Conservation (phyloP, 768 basidiomycete species). For the Lentinula edodes region DNA sequence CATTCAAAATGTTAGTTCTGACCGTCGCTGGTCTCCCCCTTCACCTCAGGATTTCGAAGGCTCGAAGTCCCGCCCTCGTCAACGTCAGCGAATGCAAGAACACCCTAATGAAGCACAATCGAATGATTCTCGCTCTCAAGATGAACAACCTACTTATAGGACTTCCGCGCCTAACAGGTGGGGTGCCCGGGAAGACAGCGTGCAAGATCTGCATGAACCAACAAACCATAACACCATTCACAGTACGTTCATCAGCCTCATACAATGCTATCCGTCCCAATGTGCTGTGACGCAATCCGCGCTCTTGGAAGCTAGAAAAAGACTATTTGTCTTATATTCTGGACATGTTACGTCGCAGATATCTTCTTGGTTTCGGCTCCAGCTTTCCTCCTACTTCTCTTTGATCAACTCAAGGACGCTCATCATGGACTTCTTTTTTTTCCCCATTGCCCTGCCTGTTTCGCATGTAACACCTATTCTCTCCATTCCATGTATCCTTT, state of each 20-base stretch:
- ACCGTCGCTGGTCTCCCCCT: slow-evolving; percentile 6
- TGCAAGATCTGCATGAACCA: background rate
- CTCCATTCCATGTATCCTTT: slow-evolving; percentile 23
- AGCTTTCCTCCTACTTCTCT: slow-evolving; percentile 23
- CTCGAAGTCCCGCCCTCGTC: background rate
- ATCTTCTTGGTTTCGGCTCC: slow-evolving; percentile 10
- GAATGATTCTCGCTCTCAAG: background rate
- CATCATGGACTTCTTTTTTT: slow-evolving; percentile 32
- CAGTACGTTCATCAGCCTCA: slow-evolving; percentile 8
- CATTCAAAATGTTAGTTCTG: background rate
- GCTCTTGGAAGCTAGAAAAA: background rate
- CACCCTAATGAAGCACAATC: background rate
- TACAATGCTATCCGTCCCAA: background rate
- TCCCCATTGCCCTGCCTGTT: slow-evolving; percentile 28
- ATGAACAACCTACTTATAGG: background rate
- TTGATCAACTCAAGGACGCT: slow-evolving; percentile 33
- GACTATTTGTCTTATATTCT: background rate
- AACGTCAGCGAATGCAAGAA: slow-evolving; percentile 6
- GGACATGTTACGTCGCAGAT: background rate
- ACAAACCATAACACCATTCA: background rate
- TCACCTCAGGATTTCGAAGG: background rate
- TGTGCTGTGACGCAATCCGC: background rate
- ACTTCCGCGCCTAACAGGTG: background rate
- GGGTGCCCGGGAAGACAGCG: background rate
- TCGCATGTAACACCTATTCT: slow-evolving; percentile 17